Percentiles rank a stretch among this genome's conserved stretches.
Evolutionary conservation across 179 eudicot species (phyloP).

Genomic region (Beta corolliflora): DNA sequence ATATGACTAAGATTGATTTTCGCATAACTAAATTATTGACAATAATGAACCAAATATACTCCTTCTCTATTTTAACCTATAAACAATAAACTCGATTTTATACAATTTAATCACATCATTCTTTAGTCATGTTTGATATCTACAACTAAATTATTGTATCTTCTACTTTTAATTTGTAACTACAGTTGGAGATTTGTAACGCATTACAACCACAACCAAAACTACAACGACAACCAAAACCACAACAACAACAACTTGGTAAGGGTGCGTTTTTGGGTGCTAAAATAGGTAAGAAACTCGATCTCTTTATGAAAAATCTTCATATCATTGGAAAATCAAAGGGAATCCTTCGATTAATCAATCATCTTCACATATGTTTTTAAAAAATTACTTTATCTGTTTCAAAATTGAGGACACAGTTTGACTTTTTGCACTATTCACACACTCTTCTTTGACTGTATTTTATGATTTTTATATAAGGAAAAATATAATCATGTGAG

Average conservation of each 20-base stretch:
- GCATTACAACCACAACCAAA: neutral
- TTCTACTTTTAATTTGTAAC: neutral
- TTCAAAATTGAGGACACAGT: no score
- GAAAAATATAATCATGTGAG: no score
- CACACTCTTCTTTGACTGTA: no score
- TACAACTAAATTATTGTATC: neutral
- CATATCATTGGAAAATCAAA: neutral
- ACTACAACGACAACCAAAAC: neutral
- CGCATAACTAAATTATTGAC: no score
- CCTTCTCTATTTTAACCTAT: no score
- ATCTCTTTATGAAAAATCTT: neutral
- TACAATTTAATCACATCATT: neutral
- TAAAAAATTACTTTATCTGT: no score
- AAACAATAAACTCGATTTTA: neutral
- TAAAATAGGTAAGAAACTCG: constrained; percentile 24
- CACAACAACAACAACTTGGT: neutral
- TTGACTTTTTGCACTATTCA: no score
- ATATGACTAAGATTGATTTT: no score
- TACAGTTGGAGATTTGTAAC: constrained; percentile 30
- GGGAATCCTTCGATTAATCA: no score
- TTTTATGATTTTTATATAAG: no score
- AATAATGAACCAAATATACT: no score
- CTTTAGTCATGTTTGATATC: neutral
- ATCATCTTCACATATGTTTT: no score
- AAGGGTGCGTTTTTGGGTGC: constrained; percentile 17